Conservation (phyloP, 108 stramenopile genomes). For the Mediolabrus comicus region DNA sequence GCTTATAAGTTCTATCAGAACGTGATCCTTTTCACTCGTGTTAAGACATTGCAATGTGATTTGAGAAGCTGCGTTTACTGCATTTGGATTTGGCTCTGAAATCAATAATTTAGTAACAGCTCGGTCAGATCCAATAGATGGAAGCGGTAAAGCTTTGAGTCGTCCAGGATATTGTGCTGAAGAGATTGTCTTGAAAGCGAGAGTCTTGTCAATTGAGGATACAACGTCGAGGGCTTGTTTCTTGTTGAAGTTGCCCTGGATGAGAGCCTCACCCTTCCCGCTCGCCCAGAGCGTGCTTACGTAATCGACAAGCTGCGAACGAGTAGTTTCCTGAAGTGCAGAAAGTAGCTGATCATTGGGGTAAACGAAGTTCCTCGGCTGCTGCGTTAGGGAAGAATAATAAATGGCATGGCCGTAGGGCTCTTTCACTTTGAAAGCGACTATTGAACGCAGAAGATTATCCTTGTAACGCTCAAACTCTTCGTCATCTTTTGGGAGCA, state of each 20-base stretch:
- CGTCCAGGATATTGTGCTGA: conserved; percentile 57
- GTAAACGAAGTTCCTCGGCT: conserved; percentile 66
- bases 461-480: conserved; percentile 88
- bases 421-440: conserved; percentile 76
- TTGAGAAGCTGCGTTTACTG: conserved; percentile 71
- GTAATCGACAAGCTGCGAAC: conserved; percentile 61
- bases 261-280: conserved; percentile 75
- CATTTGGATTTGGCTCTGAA: conserved; percentile 77
- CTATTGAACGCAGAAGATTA: conserved; percentile 51
- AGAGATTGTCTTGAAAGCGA: conserved; percentile 72
- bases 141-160: conserved; percentile 64
- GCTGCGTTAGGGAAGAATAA: conserved; percentile 51
- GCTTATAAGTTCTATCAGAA: conserved; percentile 68
- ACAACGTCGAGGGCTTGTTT: conserved; percentile 74
- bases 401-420: conserved; percentile 79
- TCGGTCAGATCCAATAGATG: conserved; percentile 15
- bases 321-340: conserved; percentile 49
- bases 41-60: conserved; percentile 70
- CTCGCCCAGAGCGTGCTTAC: conserved; percentile 61
- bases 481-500: conserved; percentile 62
- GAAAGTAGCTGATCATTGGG: conserved; percentile 50
- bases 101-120: conserved; percentile 50
- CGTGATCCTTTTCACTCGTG: conserved; percentile 65
- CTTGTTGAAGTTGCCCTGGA: conserved; percentile 79
- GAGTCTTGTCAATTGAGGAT: conserved; percentile 55